Evolutionary conservation across 116 monocot species (phyloP).

Genomic region (Iris pallida): DNA sequence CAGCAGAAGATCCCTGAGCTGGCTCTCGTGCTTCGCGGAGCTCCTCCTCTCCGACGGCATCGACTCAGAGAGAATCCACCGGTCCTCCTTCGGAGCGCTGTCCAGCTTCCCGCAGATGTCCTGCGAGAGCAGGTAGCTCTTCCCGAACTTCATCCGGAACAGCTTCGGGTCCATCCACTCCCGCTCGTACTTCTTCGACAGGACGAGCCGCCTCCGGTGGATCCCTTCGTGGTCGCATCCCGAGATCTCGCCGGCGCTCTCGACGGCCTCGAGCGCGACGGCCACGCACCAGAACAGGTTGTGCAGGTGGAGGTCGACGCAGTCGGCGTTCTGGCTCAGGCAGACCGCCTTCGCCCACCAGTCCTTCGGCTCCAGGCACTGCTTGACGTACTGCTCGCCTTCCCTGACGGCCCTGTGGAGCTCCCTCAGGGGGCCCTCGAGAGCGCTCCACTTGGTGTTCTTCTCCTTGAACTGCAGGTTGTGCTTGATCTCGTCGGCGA

Average conservation of each 20-base stretch:
- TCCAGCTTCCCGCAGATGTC: conserved; percentile 20
- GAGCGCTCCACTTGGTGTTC: conserved; percentile 45
- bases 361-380: conserved; percentile 42
- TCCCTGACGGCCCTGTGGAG: conserved; percentile 49
- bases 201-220: conserved; percentile 22
- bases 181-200: conserved; percentile 54
- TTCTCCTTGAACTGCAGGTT: conserved; percentile 35
- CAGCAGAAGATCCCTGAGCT: conserved; percentile 37
- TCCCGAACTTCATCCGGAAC: conserved; percentile 22
- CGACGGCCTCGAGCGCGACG: conserved; percentile 53
- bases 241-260: conserved; percentile 39
- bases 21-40: conserved; percentile 31
- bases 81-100: conserved; percentile 40
- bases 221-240: conserved; percentile 39
- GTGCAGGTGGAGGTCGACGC: conserved; percentile 44
- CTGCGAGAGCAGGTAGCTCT: conserved; percentile 19
- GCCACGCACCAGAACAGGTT: conserved; percentile 50
- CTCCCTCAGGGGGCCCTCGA: conserved; percentile 49
- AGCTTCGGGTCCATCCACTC: conserved; percentile 34
- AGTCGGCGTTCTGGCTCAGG: conserved; percentile 41
- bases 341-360: conserved; percentile 45
- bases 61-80: conserved; percentile 37
- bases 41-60: conserved; percentile 17
- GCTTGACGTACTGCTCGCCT: conserved; percentile 48
- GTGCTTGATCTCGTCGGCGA: conserved; percentile 29